A percentile compares a stretch with the other conserved stretches of the same genome.
Evolutionary conservation across 495 filamentous ascomycete genomes (phyloP).

Genomic region (Penicillium parvum): DNA sequence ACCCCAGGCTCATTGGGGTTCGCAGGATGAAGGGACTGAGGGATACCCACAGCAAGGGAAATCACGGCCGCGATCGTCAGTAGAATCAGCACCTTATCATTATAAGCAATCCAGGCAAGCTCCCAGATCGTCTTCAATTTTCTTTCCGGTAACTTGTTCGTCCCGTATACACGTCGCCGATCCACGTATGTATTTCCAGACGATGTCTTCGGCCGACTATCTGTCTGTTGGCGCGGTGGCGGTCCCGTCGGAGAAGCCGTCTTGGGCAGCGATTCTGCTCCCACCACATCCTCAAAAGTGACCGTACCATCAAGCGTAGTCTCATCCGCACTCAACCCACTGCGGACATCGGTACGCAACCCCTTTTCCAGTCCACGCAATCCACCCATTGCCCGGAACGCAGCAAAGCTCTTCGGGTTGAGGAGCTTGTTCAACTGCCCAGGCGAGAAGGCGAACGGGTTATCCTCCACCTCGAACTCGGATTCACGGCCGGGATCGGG

Average conservation of each 20-base stretch:
- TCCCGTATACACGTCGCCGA: constrained; percentile 62
- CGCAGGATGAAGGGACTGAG: constrained; percentile 51
- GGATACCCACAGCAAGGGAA: constrained; percentile 77
- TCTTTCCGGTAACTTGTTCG: constrained; percentile 65
- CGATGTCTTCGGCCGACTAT: constrained; percentile 15
- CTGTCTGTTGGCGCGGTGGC: constrained; percentile 25
- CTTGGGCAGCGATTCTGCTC: constrained; percentile 26
- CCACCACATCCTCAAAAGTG: constrained; percentile 62
- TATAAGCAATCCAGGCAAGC: constrained; percentile 77
- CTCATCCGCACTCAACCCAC: constrained; percentile 76
- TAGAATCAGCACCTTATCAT: constrained; percentile 78
- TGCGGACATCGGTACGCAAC: constrained; percentile 59
- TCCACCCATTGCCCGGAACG: constrained; percentile 76
- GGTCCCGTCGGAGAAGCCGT: constrained; percentile 22
- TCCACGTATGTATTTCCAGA: constrained; percentile 50
- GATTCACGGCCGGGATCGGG: constrained; percentile 67
- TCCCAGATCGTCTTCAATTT: constrained; percentile 68
- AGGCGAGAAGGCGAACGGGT: constrained; percentile 77
- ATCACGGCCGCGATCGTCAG: constrained; percentile 74
- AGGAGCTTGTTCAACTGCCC: constrained; percentile 75
- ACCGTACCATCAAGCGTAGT: constrained; percentile 55
- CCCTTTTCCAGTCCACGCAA: constrained; percentile 72
- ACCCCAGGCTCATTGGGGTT: constrained; percentile 51
- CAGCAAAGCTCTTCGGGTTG: constrained; percentile 75
- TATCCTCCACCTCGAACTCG: constrained; percentile 70